Evolutionary conservation across 495 filamentous ascomycete genomes (phyloP).

Genomic region (Annulohypoxylon bovei): DNA sequence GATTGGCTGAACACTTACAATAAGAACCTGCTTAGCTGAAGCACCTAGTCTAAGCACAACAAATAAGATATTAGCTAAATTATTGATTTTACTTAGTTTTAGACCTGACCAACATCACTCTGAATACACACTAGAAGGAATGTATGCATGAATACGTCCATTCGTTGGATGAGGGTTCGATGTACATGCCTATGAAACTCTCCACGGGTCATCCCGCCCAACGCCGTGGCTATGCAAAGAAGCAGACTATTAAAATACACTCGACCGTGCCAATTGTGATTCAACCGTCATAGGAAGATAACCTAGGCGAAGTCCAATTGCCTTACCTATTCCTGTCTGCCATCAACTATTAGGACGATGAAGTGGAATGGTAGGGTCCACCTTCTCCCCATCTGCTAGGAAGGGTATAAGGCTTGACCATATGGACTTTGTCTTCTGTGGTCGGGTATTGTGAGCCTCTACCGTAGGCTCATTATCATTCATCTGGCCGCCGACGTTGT

Average conservation of each 20-base stretch:
- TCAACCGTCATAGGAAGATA: conserved; percentile 1
- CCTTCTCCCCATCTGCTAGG: conserved; percentile 29
- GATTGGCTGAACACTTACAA: too few species aligned
- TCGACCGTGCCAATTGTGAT: conserved; percentile 3
- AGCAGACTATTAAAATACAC: conserved; percentile 23
- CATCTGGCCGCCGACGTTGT: neutral
- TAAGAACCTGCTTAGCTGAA: too few species aligned
- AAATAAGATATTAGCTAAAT: too few species aligned
- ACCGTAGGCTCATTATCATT: neutral
- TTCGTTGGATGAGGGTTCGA: neutral
- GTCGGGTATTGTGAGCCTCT: neutral
- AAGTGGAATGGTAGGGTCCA: conserved; percentile 43
- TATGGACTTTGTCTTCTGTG: neutral
- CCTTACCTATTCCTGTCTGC: neutral
- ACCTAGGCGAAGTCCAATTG: neutral
- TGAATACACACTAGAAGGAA: neutral
- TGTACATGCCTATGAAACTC: neutral
- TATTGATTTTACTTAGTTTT: too few species aligned
- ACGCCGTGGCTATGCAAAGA: conserved; percentile 39
- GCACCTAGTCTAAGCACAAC: too few species aligned
- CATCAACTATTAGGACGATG: conserved; percentile 36
- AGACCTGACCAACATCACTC: neutral
- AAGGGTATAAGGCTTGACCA: conserved; percentile 31
- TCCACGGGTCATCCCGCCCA: conserved; percentile 9
- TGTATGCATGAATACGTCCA: neutral